Evolutionary conservation across 1,284 basidiomycete species (phyloP), one percentile per base, ranked within the genome.

Genomic region (Apiotrichum gracile): DNA sequence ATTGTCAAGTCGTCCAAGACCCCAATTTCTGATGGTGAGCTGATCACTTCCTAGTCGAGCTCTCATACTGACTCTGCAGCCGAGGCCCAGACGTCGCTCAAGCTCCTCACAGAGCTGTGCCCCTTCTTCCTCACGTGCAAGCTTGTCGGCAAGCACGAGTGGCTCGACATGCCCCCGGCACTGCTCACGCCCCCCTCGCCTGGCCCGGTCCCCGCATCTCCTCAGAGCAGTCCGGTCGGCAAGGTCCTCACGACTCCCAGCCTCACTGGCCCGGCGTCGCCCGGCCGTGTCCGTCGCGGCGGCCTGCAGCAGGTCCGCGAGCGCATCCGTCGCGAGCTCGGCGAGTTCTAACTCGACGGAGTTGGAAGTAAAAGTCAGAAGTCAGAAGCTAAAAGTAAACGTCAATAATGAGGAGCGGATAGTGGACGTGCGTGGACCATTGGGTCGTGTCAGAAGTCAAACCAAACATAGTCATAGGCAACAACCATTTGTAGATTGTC

Each of bases 1-100:
- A 63, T 77, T 13, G 71, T 76, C 45, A 76, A 77, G 59, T 70
- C 67, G 33, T 73, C 75, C 34, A 76, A 75, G 51, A 71, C 69
- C 22, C 75, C 74, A 12, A 74, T 77, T 43, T 75, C 73, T 0
- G 58, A 55, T 10, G 69, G 73, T 73, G 49, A 47, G 69, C 65
- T n/a, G 8, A n/a, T 3, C 47, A 31, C 8, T 27, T 35, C 51
- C 46, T 38, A 49, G 25, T 39, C 16, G 26, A n/a, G 13, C 17
- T 42, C 22, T n/a, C 26, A 26, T 9, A 16, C 33, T 34, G 33
- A 34, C 33, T 16, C 31, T 16, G 14, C 53, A 73, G 76, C 74
- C 24, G 76, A 78, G 61, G 75, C 75, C 0, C 60, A 67, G 43
- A 60, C 71, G 14, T 73, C 73, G 1, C 60, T 78, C 8, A 52